phyloP scores from a whole-genome alignment of 257 asterid species.

The Solanum ossicruentum region DNA sequence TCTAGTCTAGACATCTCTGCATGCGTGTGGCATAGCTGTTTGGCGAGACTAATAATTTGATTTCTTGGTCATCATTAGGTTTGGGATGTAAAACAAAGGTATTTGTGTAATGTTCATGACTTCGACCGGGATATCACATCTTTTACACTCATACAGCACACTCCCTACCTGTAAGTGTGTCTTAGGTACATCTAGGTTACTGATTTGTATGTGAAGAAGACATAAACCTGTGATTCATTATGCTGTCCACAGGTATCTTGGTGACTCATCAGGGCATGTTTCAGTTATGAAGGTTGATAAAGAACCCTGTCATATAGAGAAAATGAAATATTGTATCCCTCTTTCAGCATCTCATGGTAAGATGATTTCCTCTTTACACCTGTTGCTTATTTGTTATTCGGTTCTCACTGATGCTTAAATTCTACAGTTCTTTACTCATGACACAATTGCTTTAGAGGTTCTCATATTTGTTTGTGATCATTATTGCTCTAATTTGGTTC shows the following conservation, averaged over 20 bases:
- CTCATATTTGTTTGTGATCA: not conserved
- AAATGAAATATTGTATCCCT: constrained; percentile 68
- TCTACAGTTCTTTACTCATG: not conserved
- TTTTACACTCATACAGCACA: constrained; percentile 36
- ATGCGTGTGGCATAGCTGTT: not conserved
- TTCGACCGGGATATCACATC: constrained; percentile 59
- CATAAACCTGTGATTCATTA: not conserved
- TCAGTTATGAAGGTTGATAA: constrained; percentile 51
- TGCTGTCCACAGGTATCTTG: constrained; percentile 49
- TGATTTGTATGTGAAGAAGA: not conserved
- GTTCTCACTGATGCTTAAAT: not conserved
- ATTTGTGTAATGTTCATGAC: constrained; percentile 38
- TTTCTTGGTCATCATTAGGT: constrained; percentile 33
- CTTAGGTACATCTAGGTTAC: not conserved
- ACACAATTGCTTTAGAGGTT: not conserved
- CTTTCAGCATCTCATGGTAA: constrained; percentile 64
- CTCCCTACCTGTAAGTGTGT: constrained; percentile 54
- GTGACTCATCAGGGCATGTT: constrained; percentile 65
- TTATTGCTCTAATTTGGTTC: not conserved
- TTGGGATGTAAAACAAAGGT: constrained; percentile 66
- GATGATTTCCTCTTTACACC: not conserved
- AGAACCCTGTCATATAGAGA: constrained; percentile 34
- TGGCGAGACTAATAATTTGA: not conserved
- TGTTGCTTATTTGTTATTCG: not conserved
- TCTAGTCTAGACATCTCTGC: not conserved